Evolutionary conservation across 176 grass and related monocot genomes (phyloP), one percentile per base, ranked within the genome.

Genomic region (Zoysia japonica): DNA sequence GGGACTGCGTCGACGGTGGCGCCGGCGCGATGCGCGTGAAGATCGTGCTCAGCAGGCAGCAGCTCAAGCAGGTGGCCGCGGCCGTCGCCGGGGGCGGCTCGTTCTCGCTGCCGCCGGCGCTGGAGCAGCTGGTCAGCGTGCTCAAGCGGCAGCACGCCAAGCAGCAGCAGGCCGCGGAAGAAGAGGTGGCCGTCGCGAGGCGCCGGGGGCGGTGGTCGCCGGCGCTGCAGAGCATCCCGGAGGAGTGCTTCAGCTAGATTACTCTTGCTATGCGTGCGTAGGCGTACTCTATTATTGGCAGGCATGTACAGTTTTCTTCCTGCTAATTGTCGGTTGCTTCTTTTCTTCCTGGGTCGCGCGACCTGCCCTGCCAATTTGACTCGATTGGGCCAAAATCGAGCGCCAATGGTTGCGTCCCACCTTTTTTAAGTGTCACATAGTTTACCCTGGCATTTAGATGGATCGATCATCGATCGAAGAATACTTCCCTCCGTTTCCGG

Each of bases 31-130:
- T 91, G 82, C 89, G 86, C 75, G 83, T 94, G 45, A 94, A 94
- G 86, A 71, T 94, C 70, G 74, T 94, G 53, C 77, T 94, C 38
- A 94, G 80, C 71, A 94, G 85, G 85, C 83, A 94, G 69, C 89
- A 94, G 83, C 72, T 94, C 5, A 91, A 91, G 78, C 86, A 94
- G 78, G 56, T 94, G 56, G 79, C 79, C 2, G 80, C 92, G 47
- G 85, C 81, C 61, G 82, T 88, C 6, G 78, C 78, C 4, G 78
- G 45, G 3, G 87, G 83, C 15, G 78, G 67, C 60, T 20, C 55
- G 11, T 78, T 78, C 45, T 74, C 74, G 4, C 78, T 89, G 67
- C 87, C 87, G 61, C 87, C 87, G 16, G 82, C 82, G 61, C 85
- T 93, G 78, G 85, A 90, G 73, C 91, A 93, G 78, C 88, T 93